These are phyloP conservation scores for Fusarium decemcellulare DNA, from an alignment of 2,329 filamentous ascomycete genomes.

Conservation along the genomic window DNA sequence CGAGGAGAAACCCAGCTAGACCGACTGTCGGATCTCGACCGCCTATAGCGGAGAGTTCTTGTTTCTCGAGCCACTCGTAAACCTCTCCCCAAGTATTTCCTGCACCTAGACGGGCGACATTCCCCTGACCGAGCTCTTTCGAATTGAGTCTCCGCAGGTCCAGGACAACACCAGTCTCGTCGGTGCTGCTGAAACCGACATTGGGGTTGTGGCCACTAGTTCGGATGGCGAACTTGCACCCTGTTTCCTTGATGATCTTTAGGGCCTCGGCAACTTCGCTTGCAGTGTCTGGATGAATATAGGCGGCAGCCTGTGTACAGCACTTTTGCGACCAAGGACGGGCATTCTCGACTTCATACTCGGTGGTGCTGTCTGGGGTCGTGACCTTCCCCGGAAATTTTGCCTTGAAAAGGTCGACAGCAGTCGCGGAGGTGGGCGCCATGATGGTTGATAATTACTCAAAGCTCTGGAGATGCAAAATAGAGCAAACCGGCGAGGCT, in stretches of 20 bases:
- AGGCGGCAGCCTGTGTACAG: not conserved
- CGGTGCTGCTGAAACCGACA: not conserved
- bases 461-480: no score
- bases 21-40: not conserved
- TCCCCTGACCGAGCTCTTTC: not conserved
- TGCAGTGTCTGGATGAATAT: not conserved
- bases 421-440: not conserved
- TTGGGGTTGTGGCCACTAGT: not conserved
- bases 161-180: not conserved
- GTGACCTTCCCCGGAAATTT: not conserved
- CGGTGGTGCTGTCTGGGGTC: not conserved
- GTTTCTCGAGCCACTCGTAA: not conserved
- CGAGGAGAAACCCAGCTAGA: not conserved
- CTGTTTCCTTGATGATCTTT: not conserved
- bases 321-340: not conserved
- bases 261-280: not conserved
- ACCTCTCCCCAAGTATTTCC: constrained; percentile 1
- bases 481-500: no score
- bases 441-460: not conserved
- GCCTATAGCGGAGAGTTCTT: not conserved
- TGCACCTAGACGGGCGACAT: not conserved
- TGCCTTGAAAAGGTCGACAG: not conserved
- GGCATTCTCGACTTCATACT: not conserved
- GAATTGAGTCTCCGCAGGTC: not conserved
- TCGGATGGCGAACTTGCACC: not conserved